phyloP scores from a whole-genome alignment of 768 basidiomycete genomes.

The Astraeus odoratus region DNA sequence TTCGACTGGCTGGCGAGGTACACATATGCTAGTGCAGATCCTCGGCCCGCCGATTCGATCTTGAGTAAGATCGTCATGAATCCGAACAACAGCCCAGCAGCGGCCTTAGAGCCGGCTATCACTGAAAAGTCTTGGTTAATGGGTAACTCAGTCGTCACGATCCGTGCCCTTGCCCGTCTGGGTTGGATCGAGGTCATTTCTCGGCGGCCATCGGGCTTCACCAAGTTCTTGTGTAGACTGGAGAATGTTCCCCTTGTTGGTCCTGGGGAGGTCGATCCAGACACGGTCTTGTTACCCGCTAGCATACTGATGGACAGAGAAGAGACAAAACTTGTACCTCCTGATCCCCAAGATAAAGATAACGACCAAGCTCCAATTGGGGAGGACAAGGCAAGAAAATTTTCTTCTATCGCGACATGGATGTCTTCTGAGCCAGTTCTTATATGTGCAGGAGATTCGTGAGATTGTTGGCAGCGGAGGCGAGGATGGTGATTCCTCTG shows the following conservation, averaged over 20 bases:
- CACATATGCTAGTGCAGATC: conserved; percentile 90
- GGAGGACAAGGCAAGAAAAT: conserved; percentile 7
- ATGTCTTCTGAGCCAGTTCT: conserved; percentile 4
- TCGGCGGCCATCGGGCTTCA: conserved; percentile 83
- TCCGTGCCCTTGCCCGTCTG: conserved; percentile 60
- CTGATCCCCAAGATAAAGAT: conserved; percentile 18
- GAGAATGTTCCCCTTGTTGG: conserved; percentile 88
- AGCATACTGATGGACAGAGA: conserved; percentile 66
- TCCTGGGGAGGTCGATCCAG: conserved; percentile 79
- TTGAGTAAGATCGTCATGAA: conserved; percentile 77
- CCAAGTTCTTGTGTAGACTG: conserved; percentile 73
- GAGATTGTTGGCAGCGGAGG: conserved; percentile 6
- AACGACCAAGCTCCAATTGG: conserved; percentile 2
- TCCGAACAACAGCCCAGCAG: conserved; percentile 26
- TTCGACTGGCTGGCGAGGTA: conserved; percentile 97
- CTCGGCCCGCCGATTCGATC: conserved; percentile 74
- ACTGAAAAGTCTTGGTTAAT: conserved; percentile 78
- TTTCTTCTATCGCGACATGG: background rate
- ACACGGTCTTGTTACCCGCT: conserved; percentile 64
- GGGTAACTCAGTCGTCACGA: conserved; percentile 79
- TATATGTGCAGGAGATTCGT: conserved; percentile 18
- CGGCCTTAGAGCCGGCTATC: conserved; percentile 32
- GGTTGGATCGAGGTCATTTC: conserved; percentile 90
- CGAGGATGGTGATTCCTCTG: conserved; percentile 4
- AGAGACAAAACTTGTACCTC: conserved; percentile 26